A percentile compares a stretch with the other conserved stretches of the same genome.
phyloP scores from a whole-genome alignment of 768 basidiomycete species.

The Termitomyces bulborhizus region DNA sequence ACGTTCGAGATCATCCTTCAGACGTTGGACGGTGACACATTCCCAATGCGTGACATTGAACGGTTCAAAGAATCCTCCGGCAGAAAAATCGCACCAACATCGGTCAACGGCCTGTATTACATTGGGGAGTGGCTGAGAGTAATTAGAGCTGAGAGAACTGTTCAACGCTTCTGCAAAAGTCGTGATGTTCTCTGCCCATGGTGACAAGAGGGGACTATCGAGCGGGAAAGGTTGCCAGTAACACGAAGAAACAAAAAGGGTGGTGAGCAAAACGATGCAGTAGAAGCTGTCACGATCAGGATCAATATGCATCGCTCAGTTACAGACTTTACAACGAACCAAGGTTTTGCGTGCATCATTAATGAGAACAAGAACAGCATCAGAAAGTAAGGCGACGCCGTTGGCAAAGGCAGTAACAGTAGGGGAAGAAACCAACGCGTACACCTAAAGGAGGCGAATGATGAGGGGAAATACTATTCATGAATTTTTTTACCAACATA shows the following conservation, averaged over 20 bases:
- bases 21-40: constrained; percentile 47
- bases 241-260: constrained; percentile 83
- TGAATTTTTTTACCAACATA: constrained; percentile 23
- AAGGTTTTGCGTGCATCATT: constrained; percentile 77
- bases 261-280: constrained; percentile 75
- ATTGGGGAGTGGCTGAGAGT: constrained; percentile 39
- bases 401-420: constrained; percentile 70
- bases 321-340: constrained; percentile 40
- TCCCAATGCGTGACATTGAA: constrained; percentile 79
- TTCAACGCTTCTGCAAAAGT: constrained; percentile 67
- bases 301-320: constrained; percentile 4
- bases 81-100: constrained; percentile 81
- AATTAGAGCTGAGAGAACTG: constrained; percentile 34
- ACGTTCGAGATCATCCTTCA: constrained; percentile 33
- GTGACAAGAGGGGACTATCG: constrained; percentile 52
- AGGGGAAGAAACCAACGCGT: constrained; percentile 84
- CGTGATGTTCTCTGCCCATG: constrained; percentile 67
- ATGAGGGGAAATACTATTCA: neutral
- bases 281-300: constrained; percentile 53
- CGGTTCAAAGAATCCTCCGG: constrained; percentile 62
- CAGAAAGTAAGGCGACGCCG: constrained; percentile 75
- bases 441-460: constrained; percentile 44
- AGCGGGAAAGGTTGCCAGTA: constrained; percentile 83
- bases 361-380: constrained; percentile 71
- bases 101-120: constrained; percentile 67